Conservation (phyloP, 192 early-diverging fungal species). For the Obelidium mucronatum region DNA sequence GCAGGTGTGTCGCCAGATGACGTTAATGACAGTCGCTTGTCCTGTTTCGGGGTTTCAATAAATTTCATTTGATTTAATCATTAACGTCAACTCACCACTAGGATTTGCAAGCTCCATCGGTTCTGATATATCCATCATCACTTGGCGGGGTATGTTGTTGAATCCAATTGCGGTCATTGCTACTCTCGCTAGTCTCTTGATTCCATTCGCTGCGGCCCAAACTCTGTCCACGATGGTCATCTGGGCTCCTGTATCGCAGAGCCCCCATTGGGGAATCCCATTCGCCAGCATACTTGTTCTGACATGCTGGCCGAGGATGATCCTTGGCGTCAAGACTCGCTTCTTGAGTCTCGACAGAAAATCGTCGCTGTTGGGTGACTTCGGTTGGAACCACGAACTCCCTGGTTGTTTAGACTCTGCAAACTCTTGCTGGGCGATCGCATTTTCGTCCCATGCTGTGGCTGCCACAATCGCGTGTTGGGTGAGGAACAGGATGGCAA, state of each 20-base stretch:
- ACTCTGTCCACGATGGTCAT: neutral
- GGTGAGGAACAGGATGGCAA: neutral
- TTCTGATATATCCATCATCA: neutral
- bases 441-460: neutral
- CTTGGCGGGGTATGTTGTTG: neutral
- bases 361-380: neutral
- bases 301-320: neutral
- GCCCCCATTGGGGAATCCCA: neutral
- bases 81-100: neutral
- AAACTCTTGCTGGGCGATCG: neutral
- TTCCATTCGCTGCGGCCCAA: neutral
- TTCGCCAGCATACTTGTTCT: neutral
- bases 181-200: neutral
- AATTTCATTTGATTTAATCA: neutral
- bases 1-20: neutral
- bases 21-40: neutral
- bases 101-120: neutral
- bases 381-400: neutral
- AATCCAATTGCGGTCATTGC: neutral
- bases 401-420: neutral
- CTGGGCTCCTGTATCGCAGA: neutral
- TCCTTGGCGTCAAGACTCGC: neutral
- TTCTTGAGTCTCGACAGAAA: neutral
- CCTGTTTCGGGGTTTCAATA: neutral
- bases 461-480: neutral